Base-by-base conservation (phyloP, 495 filamentous ascomycete genomes). In the Trichocladium antarcticum region DNA sequence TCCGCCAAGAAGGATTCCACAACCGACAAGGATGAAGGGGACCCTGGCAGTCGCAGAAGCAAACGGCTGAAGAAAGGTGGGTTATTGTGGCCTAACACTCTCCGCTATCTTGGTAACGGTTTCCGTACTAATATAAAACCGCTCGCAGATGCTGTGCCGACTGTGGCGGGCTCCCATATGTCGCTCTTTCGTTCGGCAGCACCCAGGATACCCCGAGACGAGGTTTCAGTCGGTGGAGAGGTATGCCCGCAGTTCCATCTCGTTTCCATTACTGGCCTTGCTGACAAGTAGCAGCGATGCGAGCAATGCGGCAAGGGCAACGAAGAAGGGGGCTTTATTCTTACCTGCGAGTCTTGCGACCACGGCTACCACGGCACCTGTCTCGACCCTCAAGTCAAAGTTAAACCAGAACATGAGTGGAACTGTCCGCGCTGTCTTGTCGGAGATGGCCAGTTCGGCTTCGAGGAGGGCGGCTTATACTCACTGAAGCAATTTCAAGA, bases 401-500 rank as follows among this genome's bases (percentile, higher is more conserved):
- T 73, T 19, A 77, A 80, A 38, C 85, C 89, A 0, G 87, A 94
- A 47, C 79, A 79, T 39, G 92, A 99, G 52, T 99, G 92, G 92
- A 88, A 97, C 62, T 99, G 92, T 58, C 85, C 92, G 9, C 80
- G 87, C 59, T 99, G 92, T 61, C 74, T 99, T 36, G 93, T 99
- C 34, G 92, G 92, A 36, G 95, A 93, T 31, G 89, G 89, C 31
- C 88, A 97, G 58, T 99, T 95, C 56, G 92, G 92, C 1, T 99
- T 99, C 54, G 92, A 96, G 59, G 92, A 99, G 62, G 92, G 92
- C 16, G 89, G 89, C 20, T 79, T 95, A 15, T 99, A 99, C 67
- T 99, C 92, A 0, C 74, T 99, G 42, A 84, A 82, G 57, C 87
- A 95, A 59, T 99, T 99, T 63, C 92, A 99, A 66, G 86, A 96